Percentiles rank a stretch among this genome's conserved stretches.
phyloP scores from a whole-genome alignment of 2,329 filamentous ascomycete genomes.

The Furcasterigmium sp. region DNA sequence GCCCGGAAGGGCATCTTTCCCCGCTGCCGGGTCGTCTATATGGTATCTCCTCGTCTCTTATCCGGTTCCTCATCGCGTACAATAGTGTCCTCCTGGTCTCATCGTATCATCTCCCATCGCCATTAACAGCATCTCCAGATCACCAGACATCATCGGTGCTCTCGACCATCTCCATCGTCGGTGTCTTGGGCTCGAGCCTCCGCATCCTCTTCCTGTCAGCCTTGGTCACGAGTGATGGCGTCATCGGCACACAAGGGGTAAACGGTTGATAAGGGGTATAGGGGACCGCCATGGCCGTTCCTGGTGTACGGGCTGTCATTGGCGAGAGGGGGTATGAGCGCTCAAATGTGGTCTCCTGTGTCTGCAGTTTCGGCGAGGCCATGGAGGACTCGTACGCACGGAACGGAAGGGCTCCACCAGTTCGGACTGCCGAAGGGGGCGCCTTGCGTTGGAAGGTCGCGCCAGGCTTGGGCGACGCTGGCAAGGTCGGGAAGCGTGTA shows the following conservation, averaged over 20 bases:
- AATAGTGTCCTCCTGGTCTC: not conserved
- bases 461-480: slow-evolving; percentile 45
- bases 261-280: slow-evolving; percentile 79
- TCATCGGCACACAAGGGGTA: slow-evolving; percentile 69
- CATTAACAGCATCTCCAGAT: slow-evolving; percentile 7
- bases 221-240: slow-evolving; percentile 67
- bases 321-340: slow-evolving; percentile 50
- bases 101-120: not conserved
- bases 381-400: slow-evolving; percentile 57
- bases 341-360: slow-evolving; percentile 63
- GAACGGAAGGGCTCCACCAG: slow-evolving; percentile 52
- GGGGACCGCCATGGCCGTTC: slow-evolving; percentile 56
- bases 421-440: slow-evolving; percentile 47
- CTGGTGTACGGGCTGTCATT: slow-evolving; percentile 51
- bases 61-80: not conserved
- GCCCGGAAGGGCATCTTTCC: slow-evolving; percentile 5
- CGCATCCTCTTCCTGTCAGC: slow-evolving; percentile 66
- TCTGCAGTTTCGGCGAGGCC: slow-evolving; percentile 45
- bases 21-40: slow-evolving; percentile 7
- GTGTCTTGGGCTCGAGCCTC: slow-evolving; percentile 59
- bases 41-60: slow-evolving; percentile 6
- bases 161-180: slow-evolving; percentile 56
- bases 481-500: slow-evolving; percentile 30
- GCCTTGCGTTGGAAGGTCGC: slow-evolving; percentile 43
- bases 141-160: slow-evolving; percentile 62